These are phyloP conservation scores for Solanum dulcamara DNA, from an alignment of 257 asterid species.

Conservation along the genomic window DNA sequence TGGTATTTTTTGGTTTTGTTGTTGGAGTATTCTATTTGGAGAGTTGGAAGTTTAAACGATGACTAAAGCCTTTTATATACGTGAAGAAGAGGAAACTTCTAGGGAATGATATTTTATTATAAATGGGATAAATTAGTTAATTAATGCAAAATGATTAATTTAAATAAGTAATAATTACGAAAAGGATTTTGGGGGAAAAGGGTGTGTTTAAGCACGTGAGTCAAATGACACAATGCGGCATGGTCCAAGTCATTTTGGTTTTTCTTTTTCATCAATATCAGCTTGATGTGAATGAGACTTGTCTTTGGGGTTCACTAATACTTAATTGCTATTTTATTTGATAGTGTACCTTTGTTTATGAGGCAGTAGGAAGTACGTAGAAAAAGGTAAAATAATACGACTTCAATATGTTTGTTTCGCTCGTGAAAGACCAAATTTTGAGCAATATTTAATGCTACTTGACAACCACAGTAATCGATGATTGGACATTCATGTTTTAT, in stretches of 20 bases:
- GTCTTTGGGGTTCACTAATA: not conserved
- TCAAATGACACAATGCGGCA: slow-evolving; percentile 60
- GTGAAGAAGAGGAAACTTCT: not conserved
- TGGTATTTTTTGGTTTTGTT: not conserved
- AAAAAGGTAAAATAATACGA: too few relatives aligned
- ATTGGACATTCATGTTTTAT: too few relatives aligned
- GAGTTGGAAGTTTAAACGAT: not conserved
- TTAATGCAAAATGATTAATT: not conserved
- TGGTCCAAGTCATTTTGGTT: not conserved
- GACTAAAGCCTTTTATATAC: not conserved
- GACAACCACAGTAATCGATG: too few relatives aligned
- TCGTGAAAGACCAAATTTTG: too few relatives aligned
- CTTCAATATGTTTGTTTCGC: too few relatives aligned
- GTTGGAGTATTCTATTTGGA: not conserved
- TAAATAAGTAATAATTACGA: not conserved
- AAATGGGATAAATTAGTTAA: not conserved
- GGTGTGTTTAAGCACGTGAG: slow-evolving; percentile 36
- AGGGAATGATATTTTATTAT: not conserved
- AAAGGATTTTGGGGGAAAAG: not conserved
- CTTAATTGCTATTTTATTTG: not conserved
- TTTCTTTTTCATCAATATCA: not conserved
- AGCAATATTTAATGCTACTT: too few relatives aligned
- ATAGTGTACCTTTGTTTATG: not conserved
- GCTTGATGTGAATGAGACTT: not conserved
- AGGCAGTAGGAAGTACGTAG: not conserved